These are phyloP conservation scores for Cryphonectria parasitica DNA, from an alignment of 2,329 filamentous ascomycete genomes.

Conservation along the genomic window DNA sequence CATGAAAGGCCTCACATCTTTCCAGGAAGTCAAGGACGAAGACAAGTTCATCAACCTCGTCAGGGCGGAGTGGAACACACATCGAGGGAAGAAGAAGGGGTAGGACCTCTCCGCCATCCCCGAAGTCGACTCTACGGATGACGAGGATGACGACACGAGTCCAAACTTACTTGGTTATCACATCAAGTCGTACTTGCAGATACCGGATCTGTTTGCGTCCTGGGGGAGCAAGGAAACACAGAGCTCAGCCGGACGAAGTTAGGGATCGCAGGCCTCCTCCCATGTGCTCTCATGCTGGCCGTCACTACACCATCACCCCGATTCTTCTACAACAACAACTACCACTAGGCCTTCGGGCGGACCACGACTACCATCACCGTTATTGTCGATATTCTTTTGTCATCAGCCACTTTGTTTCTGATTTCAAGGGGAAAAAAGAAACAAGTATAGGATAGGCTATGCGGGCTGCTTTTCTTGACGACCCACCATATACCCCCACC, in stretches of 20 bases:
- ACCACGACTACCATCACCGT: background rate
- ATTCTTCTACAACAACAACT: background rate
- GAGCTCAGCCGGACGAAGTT: slow-evolving; percentile 22
- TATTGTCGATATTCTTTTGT: slow-evolving; percentile 18
- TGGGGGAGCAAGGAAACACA: slow-evolving; percentile 17
- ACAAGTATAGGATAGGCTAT: slow-evolving; percentile 20
- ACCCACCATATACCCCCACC: slow-evolving; percentile 18
- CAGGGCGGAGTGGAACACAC: slow-evolving; percentile 80
- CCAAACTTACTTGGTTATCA: background rate
- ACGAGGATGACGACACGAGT: background rate
- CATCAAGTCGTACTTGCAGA: background rate
- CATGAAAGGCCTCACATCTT: slow-evolving; percentile 95
- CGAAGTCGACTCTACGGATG: background rate
- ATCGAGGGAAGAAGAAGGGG: slow-evolving; percentile 49
- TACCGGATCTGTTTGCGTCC: slow-evolving; percentile 10
- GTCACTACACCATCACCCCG: no score
- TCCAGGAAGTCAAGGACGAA: slow-evolving; percentile 92
- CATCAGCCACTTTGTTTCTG: slow-evolving; percentile 5
- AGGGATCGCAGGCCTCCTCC: slow-evolving; percentile 15
- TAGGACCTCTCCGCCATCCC: slow-evolving; percentile 15
- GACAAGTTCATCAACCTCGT: slow-evolving; percentile 80
- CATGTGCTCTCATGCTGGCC: slow-evolving; percentile 8
- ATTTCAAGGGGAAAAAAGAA: background rate
- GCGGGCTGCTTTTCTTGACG: slow-evolving; percentile 22
- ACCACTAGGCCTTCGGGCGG: background rate